Percentiles rank a stretch among this genome's conserved stretches.
These are phyloP conservation scores for Coleophoma eucalyptorum DNA, from an alignment of 2,329 filamentous ascomycete species.

Conservation along the genomic window DNA sequence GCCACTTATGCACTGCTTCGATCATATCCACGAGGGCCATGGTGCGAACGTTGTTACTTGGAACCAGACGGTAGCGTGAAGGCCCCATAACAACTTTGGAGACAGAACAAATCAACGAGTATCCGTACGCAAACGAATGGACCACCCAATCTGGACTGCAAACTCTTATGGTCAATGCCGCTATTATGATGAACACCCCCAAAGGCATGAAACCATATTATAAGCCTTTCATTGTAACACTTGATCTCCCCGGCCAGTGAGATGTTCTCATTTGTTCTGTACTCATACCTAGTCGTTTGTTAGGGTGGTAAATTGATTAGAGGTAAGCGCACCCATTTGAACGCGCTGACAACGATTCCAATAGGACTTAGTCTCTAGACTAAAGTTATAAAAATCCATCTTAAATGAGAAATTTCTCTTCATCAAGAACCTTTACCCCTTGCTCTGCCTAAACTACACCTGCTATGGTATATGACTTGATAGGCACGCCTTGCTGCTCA, in stretches of 20 bases:
- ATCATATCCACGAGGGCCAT: constrained; percentile 58
- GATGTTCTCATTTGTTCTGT: too few relatives aligned
- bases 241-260: constrained; percentile 8
- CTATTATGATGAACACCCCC: constrained; percentile 33
- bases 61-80: constrained; percentile 27
- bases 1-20: constrained; percentile 51
- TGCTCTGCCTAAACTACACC: too few relatives aligned
- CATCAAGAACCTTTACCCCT: too few relatives aligned
- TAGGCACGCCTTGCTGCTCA: too few relatives aligned
- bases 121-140: constrained; percentile 27
- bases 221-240: constrained; percentile 17
- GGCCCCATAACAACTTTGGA: constrained; percentile 22
- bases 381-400: too few relatives aligned
- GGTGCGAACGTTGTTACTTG: constrained; percentile 50
- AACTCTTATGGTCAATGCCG: constrained; percentile 59
- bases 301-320: too few relatives aligned
- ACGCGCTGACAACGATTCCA: too few relatives aligned
- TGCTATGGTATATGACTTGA: too few relatives aligned
- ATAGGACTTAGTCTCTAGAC: too few relatives aligned
- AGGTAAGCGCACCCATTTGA: too few relatives aligned
- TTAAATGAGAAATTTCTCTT: too few relatives aligned
- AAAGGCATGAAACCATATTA: constrained; percentile 14
- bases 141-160: constrained; percentile 34
- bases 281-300: too few relatives aligned
- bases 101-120: constrained; percentile 33